These are phyloP conservation scores for Pleoardoris graminearum DNA, from an alignment of 2,329 filamentous ascomycete species.

Conservation along the genomic window DNA sequence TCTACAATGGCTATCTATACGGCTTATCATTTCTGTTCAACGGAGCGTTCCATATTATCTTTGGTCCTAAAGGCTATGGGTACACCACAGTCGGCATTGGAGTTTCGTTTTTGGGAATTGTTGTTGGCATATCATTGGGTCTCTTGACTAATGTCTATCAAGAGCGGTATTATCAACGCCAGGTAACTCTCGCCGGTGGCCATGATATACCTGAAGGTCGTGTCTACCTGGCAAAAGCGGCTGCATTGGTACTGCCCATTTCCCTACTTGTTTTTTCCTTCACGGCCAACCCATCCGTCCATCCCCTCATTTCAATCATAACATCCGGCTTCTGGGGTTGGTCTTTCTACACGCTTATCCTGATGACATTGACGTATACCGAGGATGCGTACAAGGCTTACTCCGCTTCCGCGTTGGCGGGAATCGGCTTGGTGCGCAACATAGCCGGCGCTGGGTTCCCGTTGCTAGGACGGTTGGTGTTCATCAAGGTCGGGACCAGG, in stretches of 20 bases:
- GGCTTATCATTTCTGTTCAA: constrained; percentile 57
- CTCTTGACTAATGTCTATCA: constrained; percentile 52
- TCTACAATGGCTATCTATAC: constrained; percentile 56
- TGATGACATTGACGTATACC: constrained; percentile 55
- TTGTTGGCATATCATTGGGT: constrained; percentile 49
- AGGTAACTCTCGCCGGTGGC: constrained; percentile 35
- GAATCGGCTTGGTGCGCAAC: constrained; percentile 46
- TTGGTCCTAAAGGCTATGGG: constrained; percentile 50
- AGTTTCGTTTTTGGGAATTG: constrained; percentile 48
- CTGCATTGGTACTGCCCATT: constrained; percentile 44
- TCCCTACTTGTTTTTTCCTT: constrained; percentile 45
- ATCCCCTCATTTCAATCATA: constrained; percentile 53
- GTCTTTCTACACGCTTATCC: constrained; percentile 55
- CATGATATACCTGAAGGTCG: constrained; percentile 50
- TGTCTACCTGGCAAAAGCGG: constrained; percentile 47
- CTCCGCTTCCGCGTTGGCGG: constrained; percentile 49
- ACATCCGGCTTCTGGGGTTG: constrained; percentile 56
- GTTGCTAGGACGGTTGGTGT: constrained; percentile 35
- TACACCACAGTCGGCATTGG: constrained; percentile 48
- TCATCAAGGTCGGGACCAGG: constrained; percentile 34
- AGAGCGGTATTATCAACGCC: constrained; percentile 48
- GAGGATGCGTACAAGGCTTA: constrained; percentile 54
- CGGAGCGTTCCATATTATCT: constrained; percentile 54
- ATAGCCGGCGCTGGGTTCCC: constrained; percentile 43
- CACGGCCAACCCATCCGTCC: constrained; percentile 28